These are phyloP conservation scores for Solanum peruvianum DNA, from an alignment of 257 asterid species.

Conservation along the genomic window DNA sequence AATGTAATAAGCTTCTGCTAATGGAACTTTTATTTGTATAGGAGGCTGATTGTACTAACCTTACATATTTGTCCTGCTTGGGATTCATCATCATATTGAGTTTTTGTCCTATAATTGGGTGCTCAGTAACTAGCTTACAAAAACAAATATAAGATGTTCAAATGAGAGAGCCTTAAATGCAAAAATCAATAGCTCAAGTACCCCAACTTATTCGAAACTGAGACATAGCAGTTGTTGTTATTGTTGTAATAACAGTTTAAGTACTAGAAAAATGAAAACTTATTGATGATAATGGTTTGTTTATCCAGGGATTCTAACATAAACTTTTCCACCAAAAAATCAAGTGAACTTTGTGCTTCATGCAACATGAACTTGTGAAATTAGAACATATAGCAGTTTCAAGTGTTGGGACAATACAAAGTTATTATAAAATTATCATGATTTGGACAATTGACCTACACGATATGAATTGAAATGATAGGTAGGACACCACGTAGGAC, in stretches of 20 bases:
- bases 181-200: background rate
- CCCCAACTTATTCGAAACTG: background rate
- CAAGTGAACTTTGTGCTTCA: background rate
- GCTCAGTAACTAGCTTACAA: no score
- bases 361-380: background rate
- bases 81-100: no score
- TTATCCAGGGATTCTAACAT: background rate
- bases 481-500: no score
- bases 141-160: no score
- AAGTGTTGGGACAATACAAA: background rate
- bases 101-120: no score
- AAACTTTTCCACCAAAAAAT: background rate
- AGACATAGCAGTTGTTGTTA: background rate
- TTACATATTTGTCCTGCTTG: no score
- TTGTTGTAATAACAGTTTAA: background rate
- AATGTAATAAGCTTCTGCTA: no score
- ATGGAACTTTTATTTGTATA: no score
- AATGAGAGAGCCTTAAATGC: no score
- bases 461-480: background rate
- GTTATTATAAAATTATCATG: background rate
- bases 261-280: background rate
- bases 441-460: background rate
- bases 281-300: background rate
- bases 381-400: background rate
- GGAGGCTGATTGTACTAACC: no score